phyloP scores from a whole-genome alignment of 805 yeast species.

The Wickerhamiella brachini region DNA sequence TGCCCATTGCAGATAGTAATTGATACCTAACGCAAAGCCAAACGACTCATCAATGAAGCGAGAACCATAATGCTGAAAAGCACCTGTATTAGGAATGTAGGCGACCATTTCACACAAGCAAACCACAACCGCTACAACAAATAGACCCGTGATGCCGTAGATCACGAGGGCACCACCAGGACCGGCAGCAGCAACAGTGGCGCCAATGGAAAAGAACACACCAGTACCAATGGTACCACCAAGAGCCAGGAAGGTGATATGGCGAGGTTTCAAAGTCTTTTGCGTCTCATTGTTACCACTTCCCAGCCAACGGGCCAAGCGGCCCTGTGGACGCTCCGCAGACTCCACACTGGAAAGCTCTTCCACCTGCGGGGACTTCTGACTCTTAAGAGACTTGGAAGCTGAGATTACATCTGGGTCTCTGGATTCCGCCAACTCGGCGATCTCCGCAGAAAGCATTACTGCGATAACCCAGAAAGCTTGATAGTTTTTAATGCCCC shows the following conservation, averaged over 20 bases:
- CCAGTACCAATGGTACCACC: conserved; percentile 73
- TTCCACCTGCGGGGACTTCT: neutral
- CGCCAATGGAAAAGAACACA: conserved; percentile 54
- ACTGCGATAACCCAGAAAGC: neutral
- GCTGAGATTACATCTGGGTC: neutral
- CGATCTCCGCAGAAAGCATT: neutral
- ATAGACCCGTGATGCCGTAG: conserved; percentile 44
- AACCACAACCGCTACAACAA: conserved; percentile 49
- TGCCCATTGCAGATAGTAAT: conserved; percentile 51
- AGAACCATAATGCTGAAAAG: conserved; percentile 46
- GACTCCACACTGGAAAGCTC: neutral
- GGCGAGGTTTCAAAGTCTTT: conserved; percentile 34
- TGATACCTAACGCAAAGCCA: conserved; percentile 65
- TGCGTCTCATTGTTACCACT: conserved; percentile 8
- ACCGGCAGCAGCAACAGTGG: conserved; percentile 40
- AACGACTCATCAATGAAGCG: conserved; percentile 53
- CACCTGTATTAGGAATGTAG: conserved; percentile 49
- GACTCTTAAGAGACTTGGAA: neutral
- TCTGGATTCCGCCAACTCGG: neutral
- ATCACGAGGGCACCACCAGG: conserved; percentile 49
- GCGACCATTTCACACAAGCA: conserved; percentile 61
- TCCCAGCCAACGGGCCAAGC: conserved; percentile 8
- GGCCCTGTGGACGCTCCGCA: neutral
- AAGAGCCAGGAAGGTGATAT: conserved; percentile 59
- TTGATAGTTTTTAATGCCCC: neutral